phyloP scores from a whole-genome alignment of 345 rosid genomes.

The Microcos paniculata region DNA sequence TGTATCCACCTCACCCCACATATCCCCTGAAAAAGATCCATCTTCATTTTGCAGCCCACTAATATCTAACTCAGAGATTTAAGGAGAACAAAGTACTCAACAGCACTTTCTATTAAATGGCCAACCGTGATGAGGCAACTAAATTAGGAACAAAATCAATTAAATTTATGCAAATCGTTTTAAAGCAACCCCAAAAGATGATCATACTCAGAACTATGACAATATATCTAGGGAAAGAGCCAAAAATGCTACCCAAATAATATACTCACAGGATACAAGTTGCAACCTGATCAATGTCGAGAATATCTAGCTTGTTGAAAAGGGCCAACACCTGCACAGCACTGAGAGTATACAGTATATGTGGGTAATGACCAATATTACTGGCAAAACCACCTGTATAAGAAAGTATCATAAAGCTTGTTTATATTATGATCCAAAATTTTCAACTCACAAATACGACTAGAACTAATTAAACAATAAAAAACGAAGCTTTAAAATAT shows the following conservation, averaged over 20 bases:
- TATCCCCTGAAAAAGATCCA: conserved; percentile 94
- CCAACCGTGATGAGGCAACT: too few species aligned
- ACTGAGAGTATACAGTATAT: conserved; percentile 71
- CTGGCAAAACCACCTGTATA: conserved; percentile 90
- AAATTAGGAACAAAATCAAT: background rate
- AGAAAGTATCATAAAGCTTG: conserved; percentile 2
- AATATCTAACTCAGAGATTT: conserved; percentile 53
- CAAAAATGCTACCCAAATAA: background rate
- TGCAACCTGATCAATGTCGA: conserved; percentile 65
- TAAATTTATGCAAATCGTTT: background rate
- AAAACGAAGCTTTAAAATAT: conserved; percentile 8
- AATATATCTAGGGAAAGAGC: background rate
- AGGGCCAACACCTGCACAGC: conserved; percentile 85
- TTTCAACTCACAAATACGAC: background rate
- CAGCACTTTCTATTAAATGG: background rate
- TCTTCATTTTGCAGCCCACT: conserved; percentile 82
- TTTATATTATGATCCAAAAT: background rate
- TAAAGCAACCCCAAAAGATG: background rate
- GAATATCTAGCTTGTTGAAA: conserved; percentile 63
- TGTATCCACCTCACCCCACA: conserved; percentile 95
- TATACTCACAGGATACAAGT: conserved; percentile 68
- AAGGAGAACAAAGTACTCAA: conserved; percentile 20
- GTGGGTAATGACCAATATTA: conserved; percentile 87
- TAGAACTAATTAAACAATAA: background rate
- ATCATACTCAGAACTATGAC: background rate